Base-by-base conservation (phyloP, 805 yeast genomes). In the Kluyveromyces aestuarii region DNA sequence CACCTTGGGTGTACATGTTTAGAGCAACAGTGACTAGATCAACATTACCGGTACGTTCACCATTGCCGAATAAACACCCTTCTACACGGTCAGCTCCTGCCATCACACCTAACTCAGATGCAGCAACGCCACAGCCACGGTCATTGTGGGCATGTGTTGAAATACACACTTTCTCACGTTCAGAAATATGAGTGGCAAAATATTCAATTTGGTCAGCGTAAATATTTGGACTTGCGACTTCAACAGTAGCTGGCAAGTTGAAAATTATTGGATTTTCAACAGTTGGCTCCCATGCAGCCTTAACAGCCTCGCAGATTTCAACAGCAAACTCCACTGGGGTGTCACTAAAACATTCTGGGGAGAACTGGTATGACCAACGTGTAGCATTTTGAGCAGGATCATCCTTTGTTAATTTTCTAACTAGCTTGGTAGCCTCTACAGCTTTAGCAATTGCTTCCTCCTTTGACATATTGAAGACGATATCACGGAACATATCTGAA, bases 81-180 rank as follows among this genome's bases (percentile, higher is more conserved):
- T 84, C 91, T 46, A 84, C 86, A 72, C 91, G 76, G 68, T 84
- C 90, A 51, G 86, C 91, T 61, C 91, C 91, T n/a, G 89, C 91
- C 59, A 84, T 69, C 33, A 81, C 57, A 58, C 88, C 90, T 52
- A 84, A 71, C 65, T 84, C 91, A 42, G 87, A 74, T 25, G 91
- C 91, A 41, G 91, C 91, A 48, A 84, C 89, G 61, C 87, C 89
- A 63, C 87, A 82, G 18, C 91, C 91, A 67, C 91, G 76, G 63
- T 84, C 91, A 59, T 84, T 84, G 67, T 84, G 91, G 52, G 85
- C 77, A 61, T 84, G 91, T 14, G 83, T 75, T 19, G 89, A 82
- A 50, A 84, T 77, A 52, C 81, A 70, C 40, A 82, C 78, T 58
- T 81, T 82, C 60, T 83, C 88, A 65, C 90, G 76, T 61, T 84